phyloP scores from a whole-genome alignment of 2,329 filamentous ascomycete genomes.

The Botryotinia globosa region DNA sequence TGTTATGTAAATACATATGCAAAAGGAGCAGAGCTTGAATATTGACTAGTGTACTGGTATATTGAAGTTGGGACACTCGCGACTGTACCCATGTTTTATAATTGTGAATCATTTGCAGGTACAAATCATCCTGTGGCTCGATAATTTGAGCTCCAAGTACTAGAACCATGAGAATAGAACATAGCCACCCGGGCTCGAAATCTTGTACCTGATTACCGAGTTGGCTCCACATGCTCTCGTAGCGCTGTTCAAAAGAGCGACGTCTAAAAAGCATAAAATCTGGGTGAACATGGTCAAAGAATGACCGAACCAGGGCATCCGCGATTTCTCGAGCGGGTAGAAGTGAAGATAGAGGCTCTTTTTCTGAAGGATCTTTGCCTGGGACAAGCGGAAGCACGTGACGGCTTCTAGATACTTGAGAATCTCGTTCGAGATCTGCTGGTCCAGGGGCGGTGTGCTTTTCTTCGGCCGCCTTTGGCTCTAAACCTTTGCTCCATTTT shows the following conservation, averaged over 20 bases:
- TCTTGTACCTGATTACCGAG: constrained; percentile 34
- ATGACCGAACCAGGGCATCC: constrained; percentile 42
- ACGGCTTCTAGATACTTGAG: neutral
- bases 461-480: constrained; percentile 33
- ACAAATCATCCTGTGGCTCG: constrained; percentile 36
- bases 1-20: constrained; percentile 43
- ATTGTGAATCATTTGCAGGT: constrained; percentile 39
- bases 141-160: constrained; percentile 42
- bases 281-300: constrained; percentile 43
- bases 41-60: constrained; percentile 42
- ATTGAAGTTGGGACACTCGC: constrained; percentile 40
- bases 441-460: constrained; percentile 19
- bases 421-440: constrained; percentile 15
- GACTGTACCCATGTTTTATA: constrained; percentile 39
- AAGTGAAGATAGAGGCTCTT: constrained; percentile 29
- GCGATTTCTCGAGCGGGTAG: constrained; percentile 41
- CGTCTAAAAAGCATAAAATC: constrained; percentile 43
- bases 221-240: constrained; percentile 41
- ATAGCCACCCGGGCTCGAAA: constrained; percentile 44
- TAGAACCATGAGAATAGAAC: constrained; percentile 40
- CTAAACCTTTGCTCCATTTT: constrained; percentile 36
- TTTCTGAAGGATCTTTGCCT: constrained; percentile 23
- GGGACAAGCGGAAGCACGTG: constrained; percentile 5
- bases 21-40: constrained; percentile 45
- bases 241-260: constrained; percentile 42